These are phyloP conservation scores for Falciphora oryzae DNA, from an alignment of 2,329 filamentous ascomycete genomes.

Conservation along the genomic window DNA sequence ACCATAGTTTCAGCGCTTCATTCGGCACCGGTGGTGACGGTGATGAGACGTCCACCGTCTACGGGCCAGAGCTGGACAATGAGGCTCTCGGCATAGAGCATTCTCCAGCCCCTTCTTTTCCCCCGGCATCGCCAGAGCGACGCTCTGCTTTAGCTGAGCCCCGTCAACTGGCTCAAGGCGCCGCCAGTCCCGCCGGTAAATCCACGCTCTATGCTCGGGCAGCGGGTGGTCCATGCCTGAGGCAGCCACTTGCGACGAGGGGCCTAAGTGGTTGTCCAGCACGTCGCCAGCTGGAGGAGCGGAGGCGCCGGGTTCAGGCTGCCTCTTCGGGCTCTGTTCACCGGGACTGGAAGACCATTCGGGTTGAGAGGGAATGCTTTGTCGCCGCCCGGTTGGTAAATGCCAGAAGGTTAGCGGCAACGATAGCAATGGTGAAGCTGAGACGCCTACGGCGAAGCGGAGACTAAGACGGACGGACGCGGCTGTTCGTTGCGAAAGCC, in stretches of 20 bases:
- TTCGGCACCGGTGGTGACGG: not conserved
- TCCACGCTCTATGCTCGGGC: not conserved
- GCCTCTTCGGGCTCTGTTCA: not conserved
- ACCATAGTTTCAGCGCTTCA: not conserved
- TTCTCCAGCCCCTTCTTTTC: not conserved
- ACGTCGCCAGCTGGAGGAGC: not conserved
- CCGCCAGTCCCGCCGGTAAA: not conserved
- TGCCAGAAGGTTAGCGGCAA: not conserved
- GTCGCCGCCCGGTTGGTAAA: not conserved
- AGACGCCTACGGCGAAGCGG: not conserved
- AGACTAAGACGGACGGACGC: too few relatives aligned
- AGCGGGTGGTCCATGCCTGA: not conserved
- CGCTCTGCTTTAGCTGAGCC: not conserved
- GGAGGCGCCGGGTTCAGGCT: not conserved
- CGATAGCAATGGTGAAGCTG: not conserved
- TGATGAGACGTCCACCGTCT: not conserved
- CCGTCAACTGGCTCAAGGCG: not conserved
- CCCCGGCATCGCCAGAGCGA: not conserved
- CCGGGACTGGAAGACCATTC: not conserved
- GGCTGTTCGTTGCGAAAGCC: too few relatives aligned
- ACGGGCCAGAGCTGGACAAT: not conserved
- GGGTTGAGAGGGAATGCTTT: not conserved
- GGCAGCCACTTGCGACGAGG: not conserved
- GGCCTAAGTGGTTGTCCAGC: not conserved
- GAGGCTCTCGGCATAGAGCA: not conserved